Percentiles rank a stretch among this genome's conserved stretches.
Evolutionary conservation across 345 rosid species (phyloP).

Genomic region (Erysimum cheiranthoides): DNA sequence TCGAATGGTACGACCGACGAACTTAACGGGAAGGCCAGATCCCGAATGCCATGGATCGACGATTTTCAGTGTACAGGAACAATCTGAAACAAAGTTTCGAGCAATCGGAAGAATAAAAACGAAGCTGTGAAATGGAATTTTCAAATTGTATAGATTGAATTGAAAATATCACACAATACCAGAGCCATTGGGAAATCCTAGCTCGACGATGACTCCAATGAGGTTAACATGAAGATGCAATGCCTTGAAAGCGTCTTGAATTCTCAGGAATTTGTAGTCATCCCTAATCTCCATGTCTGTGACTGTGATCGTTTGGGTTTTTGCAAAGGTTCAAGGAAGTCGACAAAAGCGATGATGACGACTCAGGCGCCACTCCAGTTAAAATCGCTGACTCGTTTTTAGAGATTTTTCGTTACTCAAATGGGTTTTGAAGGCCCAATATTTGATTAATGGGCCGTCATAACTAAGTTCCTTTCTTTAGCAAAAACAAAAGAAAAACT

Average conservation of each 20-base stretch:
- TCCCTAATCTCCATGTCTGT: constrained; percentile 38
- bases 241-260: constrained; percentile 35
- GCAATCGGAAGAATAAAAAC: background rate
- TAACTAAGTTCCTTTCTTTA: background rate
- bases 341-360: background rate
- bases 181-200: constrained; percentile 12
- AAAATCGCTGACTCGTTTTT: background rate
- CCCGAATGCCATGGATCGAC: constrained; percentile 38
- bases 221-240: constrained; percentile 40
- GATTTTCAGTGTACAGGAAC: constrained; percentile 28
- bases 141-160: background rate
- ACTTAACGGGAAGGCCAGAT: constrained; percentile 33
- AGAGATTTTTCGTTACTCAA: background rate
- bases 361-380: constrained; percentile 24
- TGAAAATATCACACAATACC: constrained; percentile 15
- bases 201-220: constrained; percentile 45
- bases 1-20: constrained; percentile 29
- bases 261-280: constrained; percentile 43
- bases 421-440: constrained; percentile 21
- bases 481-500: too few relatives aligned
- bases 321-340: background rate
- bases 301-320: constrained; percentile 17
- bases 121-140: constrained; percentile 11
- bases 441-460: background rate
- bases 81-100: background rate